Percentiles rank a stretch among this genome's conserved stretches.
Conservation (phyloP, 306 rosid genomes). For the Malus sylvestris region DNA sequence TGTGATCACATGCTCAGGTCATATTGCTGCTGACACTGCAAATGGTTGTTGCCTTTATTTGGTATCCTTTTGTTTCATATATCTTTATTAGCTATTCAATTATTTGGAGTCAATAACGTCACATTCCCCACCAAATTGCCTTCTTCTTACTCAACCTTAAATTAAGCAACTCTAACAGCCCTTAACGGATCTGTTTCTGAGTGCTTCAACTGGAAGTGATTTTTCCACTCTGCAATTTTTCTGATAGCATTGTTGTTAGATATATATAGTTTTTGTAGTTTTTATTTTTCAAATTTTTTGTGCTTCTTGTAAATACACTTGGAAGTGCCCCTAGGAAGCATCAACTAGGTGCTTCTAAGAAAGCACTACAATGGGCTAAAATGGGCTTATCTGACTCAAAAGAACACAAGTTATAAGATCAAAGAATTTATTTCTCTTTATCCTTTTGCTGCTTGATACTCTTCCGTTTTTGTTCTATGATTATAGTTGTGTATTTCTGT, state of each 20-base stretch:
- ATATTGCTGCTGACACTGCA: conserved; percentile 71
- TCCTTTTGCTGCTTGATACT: not conserved
- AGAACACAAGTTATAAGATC: not conserved
- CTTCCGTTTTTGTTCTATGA: not conserved
- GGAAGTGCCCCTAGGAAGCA: not conserved
- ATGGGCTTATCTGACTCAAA: not conserved
- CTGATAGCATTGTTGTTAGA: too few species aligned
- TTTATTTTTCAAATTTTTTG: too few species aligned
- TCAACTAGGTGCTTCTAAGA: not conserved
- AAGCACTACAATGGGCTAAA: not conserved
- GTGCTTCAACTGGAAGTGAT: too few species aligned
- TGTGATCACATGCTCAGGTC: conserved; percentile 70
- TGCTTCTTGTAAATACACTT: too few species aligned
- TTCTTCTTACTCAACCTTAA: not conserved
- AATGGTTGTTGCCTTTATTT: conserved; percentile 76
- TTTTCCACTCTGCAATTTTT: too few species aligned
- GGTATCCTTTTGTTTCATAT: conserved; percentile 50
- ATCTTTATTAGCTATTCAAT: not conserved
- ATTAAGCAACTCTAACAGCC: not conserved
- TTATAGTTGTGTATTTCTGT: not conserved
- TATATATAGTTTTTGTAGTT: too few species aligned
- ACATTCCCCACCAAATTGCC: not conserved
- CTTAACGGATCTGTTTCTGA: not conserved
- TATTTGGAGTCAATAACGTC: not conserved
- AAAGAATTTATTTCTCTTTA: not conserved